Evolutionary conservation across 1,139 yeast species (phyloP).

Genomic region (Kluyveromyces marxianus): DNA sequence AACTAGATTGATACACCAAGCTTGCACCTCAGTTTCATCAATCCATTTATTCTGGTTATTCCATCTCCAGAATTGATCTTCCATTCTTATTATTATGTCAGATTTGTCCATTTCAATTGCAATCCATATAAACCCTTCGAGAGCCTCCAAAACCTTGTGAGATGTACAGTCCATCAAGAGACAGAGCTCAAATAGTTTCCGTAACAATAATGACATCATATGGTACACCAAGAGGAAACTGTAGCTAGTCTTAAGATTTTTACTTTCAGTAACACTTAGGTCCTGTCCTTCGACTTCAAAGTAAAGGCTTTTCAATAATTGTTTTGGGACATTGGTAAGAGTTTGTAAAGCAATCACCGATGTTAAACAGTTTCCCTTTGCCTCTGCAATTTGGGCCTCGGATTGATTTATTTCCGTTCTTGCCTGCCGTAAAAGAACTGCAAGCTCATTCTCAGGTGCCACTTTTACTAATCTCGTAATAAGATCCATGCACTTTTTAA

Average conservation of each 20-base stretch:
- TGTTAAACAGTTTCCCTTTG: slow-evolving; percentile 1
- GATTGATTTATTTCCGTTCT: background rate
- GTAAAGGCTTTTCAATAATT: slow-evolving; percentile 4
- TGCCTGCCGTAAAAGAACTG: background rate
- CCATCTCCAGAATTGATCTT: slow-evolving; percentile 8
- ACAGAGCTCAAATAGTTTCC: slow-evolving; percentile 5
- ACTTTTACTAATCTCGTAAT: background rate
- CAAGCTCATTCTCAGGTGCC: background rate
- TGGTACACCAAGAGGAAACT: slow-evolving; percentile 7
- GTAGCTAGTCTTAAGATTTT: background rate
- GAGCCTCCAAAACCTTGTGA: slow-evolving; percentile 5
- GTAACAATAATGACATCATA: background rate
- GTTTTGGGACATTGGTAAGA: slow-evolving; percentile 3
- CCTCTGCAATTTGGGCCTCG: background rate
- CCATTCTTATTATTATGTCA: slow-evolving; percentile 10
- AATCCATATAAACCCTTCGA: slow-evolving; percentile 11
- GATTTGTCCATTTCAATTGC: slow-evolving; percentile 10
- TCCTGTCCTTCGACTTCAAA: slow-evolving; percentile 4
- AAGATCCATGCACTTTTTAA: background rate
- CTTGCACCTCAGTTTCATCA: background rate
- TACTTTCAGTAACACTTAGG: background rate
- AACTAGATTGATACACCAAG: slow-evolving; percentile 6
- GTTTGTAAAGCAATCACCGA: background rate
- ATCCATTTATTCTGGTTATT: background rate
- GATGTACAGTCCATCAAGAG: slow-evolving; percentile 1